Percentiles rank a stretch among this genome's conserved stretches.
Conservation (phyloP, 78 protist species). For the Dictyostelium citrinum region DNA sequence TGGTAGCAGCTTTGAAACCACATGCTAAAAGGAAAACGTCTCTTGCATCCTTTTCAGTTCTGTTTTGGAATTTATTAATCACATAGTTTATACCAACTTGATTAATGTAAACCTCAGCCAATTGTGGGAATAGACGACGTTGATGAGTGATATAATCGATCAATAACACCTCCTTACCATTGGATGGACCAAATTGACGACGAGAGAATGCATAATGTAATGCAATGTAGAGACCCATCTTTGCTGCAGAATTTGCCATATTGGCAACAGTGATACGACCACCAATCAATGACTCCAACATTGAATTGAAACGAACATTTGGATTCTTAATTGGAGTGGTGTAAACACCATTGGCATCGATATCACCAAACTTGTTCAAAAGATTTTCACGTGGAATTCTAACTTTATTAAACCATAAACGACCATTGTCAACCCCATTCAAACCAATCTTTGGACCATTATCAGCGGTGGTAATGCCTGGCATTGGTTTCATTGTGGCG, state of each 20-base stretch:
- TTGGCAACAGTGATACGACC: slow-evolving; percentile 80
- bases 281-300: slow-evolving; percentile 79
- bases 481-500: slow-evolving; percentile 1
- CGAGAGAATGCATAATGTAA: slow-evolving; percentile 69
- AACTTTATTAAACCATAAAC: slow-evolving; percentile 79
- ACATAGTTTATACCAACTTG: slow-evolving; percentile 54
- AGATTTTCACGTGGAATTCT: slow-evolving; percentile 75
- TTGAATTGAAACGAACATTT: slow-evolving; percentile 68
- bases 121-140: slow-evolving; percentile 75
- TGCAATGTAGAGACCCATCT: slow-evolving; percentile 75
- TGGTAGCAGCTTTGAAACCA: slow-evolving; percentile 74
- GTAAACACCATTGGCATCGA: slow-evolving; percentile 47
- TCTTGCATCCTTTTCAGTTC: slow-evolving; percentile 68
- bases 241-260: slow-evolving; percentile 47
- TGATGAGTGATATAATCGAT: slow-evolving; percentile 71
- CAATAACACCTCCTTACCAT: slow-evolving; percentile 18
- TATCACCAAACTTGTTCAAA: slow-evolving; percentile 71
- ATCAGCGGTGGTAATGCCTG: slow-evolving; percentile 77
- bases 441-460: slow-evolving; percentile 82
- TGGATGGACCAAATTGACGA: slow-evolving; percentile 64
- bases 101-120: slow-evolving; percentile 70
- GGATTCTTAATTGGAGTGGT: slow-evolving; percentile 65
- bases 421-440: slow-evolving; percentile 87
- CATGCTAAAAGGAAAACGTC: slow-evolving; percentile 62
- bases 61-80: slow-evolving; percentile 25